Evolutionary conservation across 257 asterid species (phyloP).

Genomic region (Plantago elongata): DNA sequence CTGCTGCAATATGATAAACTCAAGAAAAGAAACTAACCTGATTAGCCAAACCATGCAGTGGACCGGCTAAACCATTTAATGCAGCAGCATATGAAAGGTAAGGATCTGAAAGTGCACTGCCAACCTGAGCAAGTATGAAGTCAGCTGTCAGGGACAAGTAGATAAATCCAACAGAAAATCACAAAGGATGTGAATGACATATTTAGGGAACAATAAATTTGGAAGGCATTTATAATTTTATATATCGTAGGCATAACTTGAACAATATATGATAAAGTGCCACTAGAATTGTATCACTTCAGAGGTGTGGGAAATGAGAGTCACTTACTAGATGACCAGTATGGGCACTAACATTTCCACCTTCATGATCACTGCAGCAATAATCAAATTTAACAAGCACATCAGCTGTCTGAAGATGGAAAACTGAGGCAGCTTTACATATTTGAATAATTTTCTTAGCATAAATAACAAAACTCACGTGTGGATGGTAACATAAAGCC

Average conservation of each 20-base stretch:
- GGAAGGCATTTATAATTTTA: not conserved
- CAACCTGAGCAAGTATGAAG: slow-evolving; percentile 54
- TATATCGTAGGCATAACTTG: slow-evolving; percentile 13
- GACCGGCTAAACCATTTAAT: slow-evolving; percentile 97
- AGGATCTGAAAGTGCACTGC: slow-evolving; percentile 98
- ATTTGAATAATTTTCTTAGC: slow-evolving; percentile 8
- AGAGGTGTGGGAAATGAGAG: slow-evolving; percentile 16
- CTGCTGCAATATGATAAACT: slow-evolving; percentile 1
- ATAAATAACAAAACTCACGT: slow-evolving; percentile 40
- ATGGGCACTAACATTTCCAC: slow-evolving; percentile 99
- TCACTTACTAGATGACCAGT: slow-evolving; percentile 95
- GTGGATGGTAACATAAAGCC: slow-evolving; percentile 93
- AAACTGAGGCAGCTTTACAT: slow-evolving; percentile 6
- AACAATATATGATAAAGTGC: slow-evolving; percentile 2
- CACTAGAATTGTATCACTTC: slow-evolving; percentile 10
- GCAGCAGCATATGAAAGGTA: slow-evolving; percentile 99
- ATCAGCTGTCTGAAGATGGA: slow-evolving; percentile 3
- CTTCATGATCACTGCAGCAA: slow-evolving; percentile 91
- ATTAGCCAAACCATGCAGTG: slow-evolving; percentile 99
- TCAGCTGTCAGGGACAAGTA: slow-evolving; percentile 15
- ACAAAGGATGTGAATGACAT: not conserved
- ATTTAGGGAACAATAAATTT: slow-evolving; percentile 4
- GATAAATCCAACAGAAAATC: not conserved
- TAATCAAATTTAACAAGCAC: slow-evolving; percentile 14
- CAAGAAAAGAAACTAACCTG: slow-evolving; percentile 50